Evolutionary conservation across 176 grass and related monocot species (phyloP).

Genomic region (Tuctoria greenei): DNA sequence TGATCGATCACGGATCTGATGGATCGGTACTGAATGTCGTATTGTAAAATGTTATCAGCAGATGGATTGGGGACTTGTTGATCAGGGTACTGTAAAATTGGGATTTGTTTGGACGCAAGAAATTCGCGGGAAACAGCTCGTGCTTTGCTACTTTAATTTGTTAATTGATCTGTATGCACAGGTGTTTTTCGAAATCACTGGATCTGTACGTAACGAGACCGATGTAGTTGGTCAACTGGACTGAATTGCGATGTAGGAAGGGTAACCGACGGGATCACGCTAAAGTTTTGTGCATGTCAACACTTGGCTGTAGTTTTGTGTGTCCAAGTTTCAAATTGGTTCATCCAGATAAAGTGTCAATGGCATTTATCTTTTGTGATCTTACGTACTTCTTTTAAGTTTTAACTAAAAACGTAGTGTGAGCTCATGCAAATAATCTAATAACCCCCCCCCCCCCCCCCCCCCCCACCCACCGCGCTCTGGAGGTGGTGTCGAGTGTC

Average conservation of each 20-base stretch:
- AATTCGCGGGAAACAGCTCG: no score
- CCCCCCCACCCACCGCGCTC: no score
- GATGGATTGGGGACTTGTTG: not conserved
- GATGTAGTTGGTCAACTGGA: not conserved
- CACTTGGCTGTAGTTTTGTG: not conserved
- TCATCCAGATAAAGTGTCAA: not conserved
- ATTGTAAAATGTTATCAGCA: not conserved
- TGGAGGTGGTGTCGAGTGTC: not conserved
- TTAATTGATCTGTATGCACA: no score
- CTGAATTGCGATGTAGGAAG: not conserved
- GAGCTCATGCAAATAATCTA: not conserved
- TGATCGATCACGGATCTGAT: slow-evolving; percentile 12
- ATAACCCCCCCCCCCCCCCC: not conserved
- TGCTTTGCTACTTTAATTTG: no score
- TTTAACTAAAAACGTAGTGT: not conserved
- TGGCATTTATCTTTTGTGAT: not conserved
- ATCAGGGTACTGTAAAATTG: no score
- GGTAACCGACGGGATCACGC: not conserved
- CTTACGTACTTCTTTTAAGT: no score
- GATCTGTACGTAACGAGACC: not conserved
- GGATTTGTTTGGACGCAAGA: no score
- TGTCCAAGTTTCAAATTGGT: not conserved
- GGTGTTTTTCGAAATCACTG: not conserved
- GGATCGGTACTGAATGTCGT: not conserved
- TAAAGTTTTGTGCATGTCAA: not conserved